These are phyloP conservation scores for Pistacia vera DNA, from an alignment of 345 rosid species.

Conservation along the genomic window DNA sequence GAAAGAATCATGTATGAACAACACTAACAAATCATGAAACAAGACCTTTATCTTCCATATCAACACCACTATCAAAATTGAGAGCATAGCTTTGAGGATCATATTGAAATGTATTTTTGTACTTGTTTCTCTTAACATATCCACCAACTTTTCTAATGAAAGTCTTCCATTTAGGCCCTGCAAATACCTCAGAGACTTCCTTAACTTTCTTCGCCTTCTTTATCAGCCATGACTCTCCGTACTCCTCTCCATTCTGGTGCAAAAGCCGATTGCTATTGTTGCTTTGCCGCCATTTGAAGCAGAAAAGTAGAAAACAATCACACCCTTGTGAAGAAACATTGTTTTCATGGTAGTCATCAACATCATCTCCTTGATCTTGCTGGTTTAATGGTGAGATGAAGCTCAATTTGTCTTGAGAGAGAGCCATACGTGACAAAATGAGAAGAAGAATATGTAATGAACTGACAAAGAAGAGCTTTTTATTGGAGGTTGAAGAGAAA, in stretches of 20 bases:
- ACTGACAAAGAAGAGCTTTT: background rate
- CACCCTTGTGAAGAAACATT: conserved; percentile 24
- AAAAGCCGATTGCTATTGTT: conserved; percentile 4
- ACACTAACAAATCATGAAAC: conserved; percentile 6
- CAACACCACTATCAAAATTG: conserved; percentile 49
- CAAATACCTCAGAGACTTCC: conserved; percentile 46
- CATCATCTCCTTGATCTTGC: conserved; percentile 28
- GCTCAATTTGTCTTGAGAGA: conserved; percentile 11
- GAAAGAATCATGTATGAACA: too few species aligned
- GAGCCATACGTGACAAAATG: conserved; percentile 5
- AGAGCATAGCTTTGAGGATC: conserved; percentile 62
- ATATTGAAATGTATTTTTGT: conserved; percentile 36
- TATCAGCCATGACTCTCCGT: conserved; percentile 36
- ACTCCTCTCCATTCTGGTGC: conserved; percentile 20
- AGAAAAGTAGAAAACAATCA: conserved; percentile 37
- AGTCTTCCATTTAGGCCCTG: conserved; percentile 65
- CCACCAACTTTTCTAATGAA: conserved; percentile 48
- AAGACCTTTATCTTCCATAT: conserved; percentile 32
- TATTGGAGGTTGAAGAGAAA: conserved; percentile 12
- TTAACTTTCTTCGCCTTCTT: conserved; percentile 40
- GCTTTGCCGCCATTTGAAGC: conserved; percentile 28
- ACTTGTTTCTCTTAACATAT: conserved; percentile 24
- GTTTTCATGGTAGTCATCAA: conserved; percentile 7
- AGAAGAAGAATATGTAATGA: background rate
- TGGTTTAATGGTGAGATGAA: conserved; percentile 33